phyloP scores from a whole-genome alignment of 768 basidiomycete genomes.

The Asterophora parasitica region DNA sequence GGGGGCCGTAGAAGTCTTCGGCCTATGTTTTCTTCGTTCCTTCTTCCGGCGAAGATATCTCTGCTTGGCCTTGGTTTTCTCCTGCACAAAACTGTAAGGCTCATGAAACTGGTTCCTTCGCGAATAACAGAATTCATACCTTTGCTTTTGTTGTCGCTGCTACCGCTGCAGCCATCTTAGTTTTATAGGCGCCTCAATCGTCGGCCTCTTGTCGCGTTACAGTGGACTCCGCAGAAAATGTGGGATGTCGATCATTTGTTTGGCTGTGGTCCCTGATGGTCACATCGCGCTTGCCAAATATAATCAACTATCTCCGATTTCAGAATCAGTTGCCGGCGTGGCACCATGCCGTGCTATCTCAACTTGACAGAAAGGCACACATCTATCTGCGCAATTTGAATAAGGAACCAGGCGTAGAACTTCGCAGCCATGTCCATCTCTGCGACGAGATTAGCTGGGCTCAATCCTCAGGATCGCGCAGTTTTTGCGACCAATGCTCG shows the following conservation, averaged over 20 bases:
- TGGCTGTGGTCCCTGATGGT: background rate
- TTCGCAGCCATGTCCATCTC: slow-evolving; percentile 22
- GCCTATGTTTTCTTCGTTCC: slow-evolving; percentile 49
- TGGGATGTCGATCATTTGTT: slow-evolving; percentile 6
- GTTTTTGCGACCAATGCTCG: slow-evolving; percentile 45
- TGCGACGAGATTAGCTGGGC: slow-evolving; percentile 22
- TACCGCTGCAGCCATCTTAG: slow-evolving; percentile 1
- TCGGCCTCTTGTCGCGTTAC: background rate
- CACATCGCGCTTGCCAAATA: background rate
- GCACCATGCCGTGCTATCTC: too few relatives aligned
- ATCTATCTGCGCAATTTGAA: too few relatives aligned
- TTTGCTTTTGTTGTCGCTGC: slow-evolving; percentile 7
- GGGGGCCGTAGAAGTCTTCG: slow-evolving; percentile 13
- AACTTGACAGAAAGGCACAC: background rate
- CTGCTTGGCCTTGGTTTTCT: slow-evolving; percentile 68
- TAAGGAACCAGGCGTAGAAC: background rate
- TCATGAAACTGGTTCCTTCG: slow-evolving; percentile 12
- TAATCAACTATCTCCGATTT: background rate
- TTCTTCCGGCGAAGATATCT: slow-evolving; percentile 73
- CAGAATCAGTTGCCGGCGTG: too few relatives aligned
- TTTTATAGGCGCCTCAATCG: background rate
- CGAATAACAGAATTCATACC: slow-evolving; percentile 5
- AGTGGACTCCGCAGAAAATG: background rate
- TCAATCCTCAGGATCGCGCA: slow-evolving; percentile 36
- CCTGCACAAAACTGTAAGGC: slow-evolving; percentile 27